Conservation (phyloP, 306 rosid genomes). For the Vicia faba region DNA sequence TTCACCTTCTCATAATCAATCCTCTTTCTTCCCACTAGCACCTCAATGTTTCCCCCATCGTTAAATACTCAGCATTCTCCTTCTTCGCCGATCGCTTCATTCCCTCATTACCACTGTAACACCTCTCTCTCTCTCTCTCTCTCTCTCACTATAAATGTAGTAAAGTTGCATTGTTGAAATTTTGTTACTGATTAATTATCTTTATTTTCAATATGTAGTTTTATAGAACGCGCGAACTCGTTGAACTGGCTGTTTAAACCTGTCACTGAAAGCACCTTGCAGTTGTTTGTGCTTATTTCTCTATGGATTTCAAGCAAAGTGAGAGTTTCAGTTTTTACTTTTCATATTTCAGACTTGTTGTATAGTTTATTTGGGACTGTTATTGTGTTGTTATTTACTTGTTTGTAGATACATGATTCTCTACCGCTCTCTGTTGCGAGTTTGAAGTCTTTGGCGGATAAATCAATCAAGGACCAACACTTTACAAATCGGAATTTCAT, state of each 20-base stretch:
- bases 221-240: conserved; percentile 28
- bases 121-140: background rate
- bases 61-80: conserved; percentile 77
- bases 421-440: conserved; percentile 49
- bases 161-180: background rate
- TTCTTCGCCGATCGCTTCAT: conserved; percentile 70
- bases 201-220: conserved; percentile 33
- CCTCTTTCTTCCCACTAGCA: conserved; percentile 31
- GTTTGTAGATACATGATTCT: conserved; percentile 61
- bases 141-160: too few relatives aligned
- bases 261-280: conserved; percentile 66
- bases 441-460: conserved; percentile 68
- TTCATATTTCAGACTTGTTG: background rate
- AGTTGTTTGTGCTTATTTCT: conserved; percentile 76
- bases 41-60: conserved; percentile 55
- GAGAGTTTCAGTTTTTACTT: background rate
- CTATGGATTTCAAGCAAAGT: conserved; percentile 93
- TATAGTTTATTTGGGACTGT: background rate
- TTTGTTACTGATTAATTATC: background rate
- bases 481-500: conserved; percentile 64
- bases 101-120: conserved; percentile 52
- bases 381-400: background rate
- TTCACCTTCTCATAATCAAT: background rate
- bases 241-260: conserved; percentile 71
- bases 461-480: conserved; percentile 73